These are phyloP conservation scores for Fraxinus greggii DNA, from an alignment of 305 asterid genomes.

Conservation along the genomic window DNA sequence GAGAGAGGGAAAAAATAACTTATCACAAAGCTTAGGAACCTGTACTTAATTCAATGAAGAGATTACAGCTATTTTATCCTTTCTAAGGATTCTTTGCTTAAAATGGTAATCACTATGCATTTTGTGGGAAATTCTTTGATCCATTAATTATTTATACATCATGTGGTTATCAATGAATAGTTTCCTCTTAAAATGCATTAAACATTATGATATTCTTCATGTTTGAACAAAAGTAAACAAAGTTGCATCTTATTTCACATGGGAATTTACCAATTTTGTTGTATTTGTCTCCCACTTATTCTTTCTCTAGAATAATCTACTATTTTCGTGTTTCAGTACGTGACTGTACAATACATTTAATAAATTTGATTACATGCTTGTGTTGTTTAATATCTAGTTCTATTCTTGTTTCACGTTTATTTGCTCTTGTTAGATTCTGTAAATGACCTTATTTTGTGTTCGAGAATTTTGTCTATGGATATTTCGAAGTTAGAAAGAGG, in stretches of 20 bases:
- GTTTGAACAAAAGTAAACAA: background rate
- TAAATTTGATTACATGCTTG: background rate
- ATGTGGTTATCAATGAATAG: conserved; percentile 25
- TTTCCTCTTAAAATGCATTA: conserved; percentile 20
- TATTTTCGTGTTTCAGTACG: background rate
- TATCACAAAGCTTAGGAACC: conserved; percentile 35
- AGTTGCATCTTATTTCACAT: background rate
- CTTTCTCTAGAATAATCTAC: background rate
- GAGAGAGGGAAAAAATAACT: conserved; percentile 19
- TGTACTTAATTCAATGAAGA: conserved; percentile 31
- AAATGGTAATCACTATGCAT: conserved; percentile 29
- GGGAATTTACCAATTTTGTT: background rate
- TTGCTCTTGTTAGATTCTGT: background rate
- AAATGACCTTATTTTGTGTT: background rate
- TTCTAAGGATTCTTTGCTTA: conserved; percentile 30
- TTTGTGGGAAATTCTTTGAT: conserved; percentile 28
- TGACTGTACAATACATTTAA: background rate
- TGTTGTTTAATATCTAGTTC: no score
- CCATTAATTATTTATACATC: conserved; percentile 15
- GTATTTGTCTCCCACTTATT: background rate
- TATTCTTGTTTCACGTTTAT: background rate
- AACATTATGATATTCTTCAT: background rate
- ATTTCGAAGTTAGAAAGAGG: background rate
- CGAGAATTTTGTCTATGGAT: background rate
- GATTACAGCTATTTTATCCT: conserved; percentile 15